phyloP scores from a whole-genome alignment of 2,329 filamentous ascomycete species.

The Pseudopyrenochaeta lycopersici region DNA sequence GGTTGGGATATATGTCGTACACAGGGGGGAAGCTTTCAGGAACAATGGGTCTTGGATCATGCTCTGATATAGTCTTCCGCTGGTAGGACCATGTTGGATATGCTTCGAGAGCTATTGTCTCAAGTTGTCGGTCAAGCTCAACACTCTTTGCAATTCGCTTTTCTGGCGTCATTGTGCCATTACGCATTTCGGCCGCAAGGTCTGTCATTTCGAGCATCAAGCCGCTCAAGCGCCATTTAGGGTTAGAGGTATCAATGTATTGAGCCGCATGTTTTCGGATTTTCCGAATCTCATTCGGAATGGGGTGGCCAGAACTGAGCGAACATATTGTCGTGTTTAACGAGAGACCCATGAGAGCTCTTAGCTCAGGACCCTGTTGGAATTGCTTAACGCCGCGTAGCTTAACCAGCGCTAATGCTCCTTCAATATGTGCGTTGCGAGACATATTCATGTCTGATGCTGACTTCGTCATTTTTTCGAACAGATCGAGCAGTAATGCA shows the following conservation, averaged over 20 bases:
- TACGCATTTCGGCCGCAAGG: constrained; percentile 25
- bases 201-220: constrained; percentile 38
- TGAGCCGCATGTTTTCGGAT: constrained; percentile 33
- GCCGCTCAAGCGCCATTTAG: constrained; percentile 41
- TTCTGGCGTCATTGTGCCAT: constrained; percentile 13
- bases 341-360: constrained; percentile 25
- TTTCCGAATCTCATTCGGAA: constrained; percentile 27
- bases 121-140: constrained; percentile 34
- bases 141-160: constrained; percentile 24
- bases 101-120: constrained; percentile 29
- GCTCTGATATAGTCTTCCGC: constrained; percentile 8
- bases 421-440: constrained; percentile 32
- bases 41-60: constrained; percentile 3
- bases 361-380: constrained; percentile 19
- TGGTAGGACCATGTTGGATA: constrained; percentile 20
- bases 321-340: constrained; percentile 43
- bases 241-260: constrained; percentile 31
- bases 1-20: constrained; percentile 42
- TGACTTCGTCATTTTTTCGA: constrained; percentile 36
- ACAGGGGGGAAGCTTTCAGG: constrained; percentile 17
- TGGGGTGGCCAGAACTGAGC: constrained; percentile 25
- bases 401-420: constrained; percentile 34
- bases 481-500: constrained; percentile 36
- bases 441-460: constrained; percentile 7
- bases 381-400: constrained; percentile 29